Evolutionary conservation across 306 rosid species (phyloP).

Genomic region (Urtica urens): DNA sequence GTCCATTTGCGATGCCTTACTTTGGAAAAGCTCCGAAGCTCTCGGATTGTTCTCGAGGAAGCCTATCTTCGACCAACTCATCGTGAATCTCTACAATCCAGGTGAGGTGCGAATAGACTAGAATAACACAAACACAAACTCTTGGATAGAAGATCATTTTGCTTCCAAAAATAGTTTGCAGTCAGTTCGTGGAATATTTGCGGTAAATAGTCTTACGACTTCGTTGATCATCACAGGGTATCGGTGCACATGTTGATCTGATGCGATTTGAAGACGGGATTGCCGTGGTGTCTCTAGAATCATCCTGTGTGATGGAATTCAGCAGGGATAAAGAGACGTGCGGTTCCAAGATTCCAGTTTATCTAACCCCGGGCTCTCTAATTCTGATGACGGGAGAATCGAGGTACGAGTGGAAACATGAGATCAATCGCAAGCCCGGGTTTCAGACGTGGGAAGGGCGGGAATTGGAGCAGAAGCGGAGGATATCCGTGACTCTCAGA

Average conservation of each 20-base stretch:
- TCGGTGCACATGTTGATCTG: slow-evolving; percentile 72
- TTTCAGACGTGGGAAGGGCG: slow-evolving; percentile 65
- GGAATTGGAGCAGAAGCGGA: slow-evolving; percentile 38
- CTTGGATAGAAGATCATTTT: too few relatives aligned
- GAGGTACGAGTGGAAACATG: slow-evolving; percentile 71
- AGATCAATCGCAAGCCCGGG: slow-evolving; percentile 67
- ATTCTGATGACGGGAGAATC: slow-evolving; percentile 78
- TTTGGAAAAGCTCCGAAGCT: slow-evolving; percentile 10
- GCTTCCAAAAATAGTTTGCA: too few relatives aligned
- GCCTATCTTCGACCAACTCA: slow-evolving; percentile 79
- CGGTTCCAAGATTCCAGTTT: slow-evolving; percentile 37
- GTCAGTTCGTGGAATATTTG: background rate
- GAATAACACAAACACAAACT: too few relatives aligned
- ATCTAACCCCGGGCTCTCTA: slow-evolving; percentile 60
- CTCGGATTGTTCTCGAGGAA: slow-evolving; percentile 35
- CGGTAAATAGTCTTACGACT: too few relatives aligned
- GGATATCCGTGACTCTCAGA: slow-evolving; percentile 75
- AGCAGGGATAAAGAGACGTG: slow-evolving; percentile 25
- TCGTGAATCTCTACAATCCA: slow-evolving; percentile 54
- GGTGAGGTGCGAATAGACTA: too few relatives aligned
- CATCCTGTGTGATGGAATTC: slow-evolving; percentile 81
- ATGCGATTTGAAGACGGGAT: slow-evolving; percentile 86
- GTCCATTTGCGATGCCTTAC: slow-evolving; percentile 26
- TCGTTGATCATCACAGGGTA: slow-evolving; percentile 39
- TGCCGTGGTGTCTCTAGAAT: slow-evolving; percentile 72